phyloP scores from a whole-genome alignment of 2,329 filamentous ascomycete species.

The Ceratocystis variospora region DNA sequence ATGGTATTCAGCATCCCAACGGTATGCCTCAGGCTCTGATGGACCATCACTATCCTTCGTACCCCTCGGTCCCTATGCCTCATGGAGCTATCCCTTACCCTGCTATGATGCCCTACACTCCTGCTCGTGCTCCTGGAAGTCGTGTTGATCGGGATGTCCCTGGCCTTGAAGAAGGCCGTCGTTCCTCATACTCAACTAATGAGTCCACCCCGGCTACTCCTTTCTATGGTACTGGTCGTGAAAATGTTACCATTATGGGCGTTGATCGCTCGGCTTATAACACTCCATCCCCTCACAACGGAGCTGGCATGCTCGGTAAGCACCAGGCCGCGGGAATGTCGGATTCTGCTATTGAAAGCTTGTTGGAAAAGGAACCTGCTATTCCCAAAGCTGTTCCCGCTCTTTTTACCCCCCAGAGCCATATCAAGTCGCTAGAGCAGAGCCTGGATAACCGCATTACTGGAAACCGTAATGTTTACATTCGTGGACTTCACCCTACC shows the following conservation, averaged over 20 bases:
- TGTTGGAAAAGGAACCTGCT: slow-evolving; percentile 61
- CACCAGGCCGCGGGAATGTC: slow-evolving; percentile 28
- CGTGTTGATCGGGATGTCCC: slow-evolving; percentile 39
- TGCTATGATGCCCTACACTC: slow-evolving; percentile 37
- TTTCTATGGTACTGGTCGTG: slow-evolving; percentile 45
- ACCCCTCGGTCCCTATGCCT: slow-evolving; percentile 24
- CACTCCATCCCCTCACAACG: slow-evolving; percentile 51
- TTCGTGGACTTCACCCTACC: slow-evolving; percentile 85
- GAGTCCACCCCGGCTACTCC: slow-evolving; percentile 54
- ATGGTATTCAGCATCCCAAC: slow-evolving; percentile 24
- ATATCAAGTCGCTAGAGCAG: slow-evolving; percentile 80
- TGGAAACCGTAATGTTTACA: slow-evolving; percentile 96
- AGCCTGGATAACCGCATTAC: slow-evolving; percentile 83
- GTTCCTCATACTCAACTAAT: slow-evolving; percentile 53
- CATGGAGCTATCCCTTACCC: slow-evolving; percentile 26
- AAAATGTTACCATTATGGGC: slow-evolving; percentile 39
- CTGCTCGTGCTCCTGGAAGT: slow-evolving; percentile 39
- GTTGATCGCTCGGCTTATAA: slow-evolving; percentile 52
- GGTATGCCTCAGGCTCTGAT: slow-evolving; percentile 11
- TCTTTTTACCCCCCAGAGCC: slow-evolving; percentile 70
- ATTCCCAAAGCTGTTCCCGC: slow-evolving; percentile 85
- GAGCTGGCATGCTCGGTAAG: slow-evolving; percentile 35
- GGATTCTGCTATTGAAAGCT: slow-evolving; percentile 45
- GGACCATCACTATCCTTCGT: slow-evolving; percentile 11
- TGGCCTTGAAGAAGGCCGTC: slow-evolving; percentile 46